Evolutionary conservation across 768 basidiomycete genomes (phyloP), one percentile per base, ranked within the genome.

Genomic region (Lactarius vividus): DNA sequence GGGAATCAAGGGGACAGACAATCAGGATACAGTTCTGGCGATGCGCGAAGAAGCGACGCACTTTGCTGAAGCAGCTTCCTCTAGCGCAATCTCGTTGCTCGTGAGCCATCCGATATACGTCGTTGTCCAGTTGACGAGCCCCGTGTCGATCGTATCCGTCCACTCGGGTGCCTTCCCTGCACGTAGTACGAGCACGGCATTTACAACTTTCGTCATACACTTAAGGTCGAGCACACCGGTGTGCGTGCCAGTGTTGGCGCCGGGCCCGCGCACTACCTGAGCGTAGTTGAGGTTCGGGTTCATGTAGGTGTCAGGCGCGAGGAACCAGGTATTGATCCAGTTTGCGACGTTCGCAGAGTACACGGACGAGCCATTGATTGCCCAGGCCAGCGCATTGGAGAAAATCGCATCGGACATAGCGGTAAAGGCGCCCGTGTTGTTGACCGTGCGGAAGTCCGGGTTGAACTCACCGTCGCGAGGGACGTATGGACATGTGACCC

Each of bases 321-420:
- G 61, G 73, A 78, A 78, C 72, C 74, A 77, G 15, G 75, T 77
- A 37, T 73, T 55, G 59, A 76, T 68, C 62, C 64, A 72, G 40
- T 46, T 60, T 10, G 69, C 70, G 53, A 71, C 70, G 39, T 71
- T 68, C 28, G 60, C 39, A 11, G 76, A 46, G 65, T 76, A 78
- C n/a, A 52, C 44, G 18, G 70, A 63, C 8, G 73, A 63, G 26
- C 72, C 72, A 37, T 73, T 75, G 65, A 75, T 66, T 11, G 59
- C 67, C 72, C 72, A 78, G 6, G 77, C 72, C 16, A 78, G 58
- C n/a, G 76, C 44, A 64, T 75, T 75, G 71, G 73, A 74, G 40
- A 76, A 71, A 28, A 76, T 71, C 13, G 76, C 73, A 44, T 77
- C 72, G 31, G 75, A 58, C 59, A 78, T 49, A 54, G 70, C 71